Conservation (phyloP, 768 basidiomycete genomes). For the Podaxis pistillaris region DNA sequence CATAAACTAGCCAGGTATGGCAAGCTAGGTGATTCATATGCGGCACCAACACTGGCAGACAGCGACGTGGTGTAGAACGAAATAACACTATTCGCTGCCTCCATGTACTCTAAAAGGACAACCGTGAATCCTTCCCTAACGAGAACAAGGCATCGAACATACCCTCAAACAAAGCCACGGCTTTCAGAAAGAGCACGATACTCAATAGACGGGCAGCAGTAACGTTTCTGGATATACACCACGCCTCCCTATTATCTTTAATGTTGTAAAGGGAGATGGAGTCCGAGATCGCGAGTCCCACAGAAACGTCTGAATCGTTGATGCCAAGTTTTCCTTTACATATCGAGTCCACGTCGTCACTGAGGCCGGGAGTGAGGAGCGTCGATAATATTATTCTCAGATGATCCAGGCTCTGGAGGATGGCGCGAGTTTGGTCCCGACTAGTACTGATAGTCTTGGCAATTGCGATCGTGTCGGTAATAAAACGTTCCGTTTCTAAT, state of each 20-base stretch:
- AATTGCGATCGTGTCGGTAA: constrained; percentile 45
- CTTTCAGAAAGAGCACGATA: constrained; percentile 65
- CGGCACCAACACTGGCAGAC: constrained; percentile 53
- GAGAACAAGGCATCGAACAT: not conserved
- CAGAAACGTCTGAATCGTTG: constrained; percentile 29
- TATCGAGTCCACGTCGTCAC: constrained; percentile 66
- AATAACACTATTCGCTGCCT: constrained; percentile 69
- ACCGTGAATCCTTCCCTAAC: not conserved
- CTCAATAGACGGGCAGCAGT: constrained; percentile 72
- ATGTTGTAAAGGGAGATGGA: constrained; percentile 41
- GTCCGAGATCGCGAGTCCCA: constrained; percentile 53
- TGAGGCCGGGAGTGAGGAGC: constrained; percentile 69
- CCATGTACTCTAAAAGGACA: constrained; percentile 58
- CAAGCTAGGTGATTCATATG: constrained; percentile 68
- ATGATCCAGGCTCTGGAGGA: constrained; percentile 47
- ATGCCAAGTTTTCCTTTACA: constrained; percentile 60
- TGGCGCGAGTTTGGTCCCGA: constrained; percentile 37
- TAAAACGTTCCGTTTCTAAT: constrained; percentile 51
- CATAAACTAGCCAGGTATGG: constrained; percentile 72
- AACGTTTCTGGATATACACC: constrained; percentile 71
- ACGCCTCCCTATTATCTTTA: constrained; percentile 41
- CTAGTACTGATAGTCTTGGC: constrained; percentile 53
- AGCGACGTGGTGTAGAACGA: constrained; percentile 81
- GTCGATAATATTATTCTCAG: constrained; percentile 62
- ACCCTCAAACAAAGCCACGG: constrained; percentile 76